Base-by-base conservation (phyloP, 306 rosid species). In the Delonix regia region DNA sequence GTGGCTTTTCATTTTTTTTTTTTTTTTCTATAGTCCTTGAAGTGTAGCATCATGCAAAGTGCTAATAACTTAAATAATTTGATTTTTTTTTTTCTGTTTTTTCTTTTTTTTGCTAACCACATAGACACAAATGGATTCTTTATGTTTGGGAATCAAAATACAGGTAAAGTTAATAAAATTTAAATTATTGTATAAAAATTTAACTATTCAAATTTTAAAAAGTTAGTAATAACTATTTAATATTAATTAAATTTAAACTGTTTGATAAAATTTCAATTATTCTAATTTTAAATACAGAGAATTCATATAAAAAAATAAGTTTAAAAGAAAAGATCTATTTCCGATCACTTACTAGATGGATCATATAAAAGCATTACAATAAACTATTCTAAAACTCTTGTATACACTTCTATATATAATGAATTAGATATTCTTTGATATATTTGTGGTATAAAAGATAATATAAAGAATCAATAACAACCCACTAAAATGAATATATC, bases 41-140 rank as follows among this genome's bases (percentile, higher is more conserved):
- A 55, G 66, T 48, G 42, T 22, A 11, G 30, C 53, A 42, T 70
- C 78, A 51, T 34, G 74, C 79, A 82, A 71, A 74, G 78, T 77
- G 75, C 78, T 64, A 16, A 45, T 53, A 30, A 21, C 71, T 47
- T 69, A 21, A 44, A 42, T 66, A 64, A 48, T 65, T 25, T 33
- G 47, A 36, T 53, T 71, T 51, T 62, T 44, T 52, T 30, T 59
- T 42, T 11, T 24, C 57, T n/a, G n/a, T n/a, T n/a, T n/a, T n/a
- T 53, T 71, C 42, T 62, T 44, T 52, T 30, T 59, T 42, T 11
- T 24, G 48, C 81, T 65, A 42, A 70, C 68, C 57, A 69, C 60
- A 9, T 19, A 6, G 16, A 77, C 16, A 60, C 9, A n/a, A n/a
- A n/a, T n/a, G n/a, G n/a, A n/a, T n/a, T n/a, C n/a, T n/a, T n/a